Percentiles rank a stretch among this genome's conserved stretches.
phyloP scores from a whole-genome alignment of 2,329 filamentous ascomycete genomes.

The Paradendryphiella salina region DNA sequence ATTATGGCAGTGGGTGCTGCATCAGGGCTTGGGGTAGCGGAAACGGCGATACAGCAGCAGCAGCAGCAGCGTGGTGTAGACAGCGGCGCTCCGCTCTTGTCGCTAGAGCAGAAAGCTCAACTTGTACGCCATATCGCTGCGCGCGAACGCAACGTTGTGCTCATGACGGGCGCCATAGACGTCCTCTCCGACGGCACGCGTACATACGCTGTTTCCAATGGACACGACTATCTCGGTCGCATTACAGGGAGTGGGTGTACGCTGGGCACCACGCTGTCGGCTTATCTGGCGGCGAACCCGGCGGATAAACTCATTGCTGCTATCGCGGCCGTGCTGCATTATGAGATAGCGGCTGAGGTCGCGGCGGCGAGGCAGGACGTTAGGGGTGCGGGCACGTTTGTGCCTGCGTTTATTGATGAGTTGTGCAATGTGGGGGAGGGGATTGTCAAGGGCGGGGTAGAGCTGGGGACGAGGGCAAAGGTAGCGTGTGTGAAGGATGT shows the following conservation, averaged over 20 bases:
- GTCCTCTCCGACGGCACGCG: slow-evolving; percentile 73
- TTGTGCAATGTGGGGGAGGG: slow-evolving; percentile 47
- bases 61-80: slow-evolving; percentile 89
- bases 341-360: slow-evolving; percentile 75
- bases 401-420: slow-evolving; percentile 81
- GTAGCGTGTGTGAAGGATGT: slow-evolving; percentile 26
- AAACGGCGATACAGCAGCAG: slow-evolving; percentile 39
- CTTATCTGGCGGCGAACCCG: slow-evolving; percentile 62
- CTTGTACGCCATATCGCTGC: slow-evolving; percentile 69
- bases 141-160: slow-evolving; percentile 70
- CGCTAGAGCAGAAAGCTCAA: slow-evolving; percentile 59
- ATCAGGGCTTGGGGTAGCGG: slow-evolving; percentile 54
- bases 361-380: slow-evolving; percentile 64
- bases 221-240: slow-evolving; percentile 69
- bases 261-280: slow-evolving; percentile 78
- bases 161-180: slow-evolving; percentile 82
- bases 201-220: slow-evolving; percentile 73
- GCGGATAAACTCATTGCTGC: slow-evolving; percentile 63
- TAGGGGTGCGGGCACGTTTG: slow-evolving; percentile 80
- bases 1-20: slow-evolving; percentile 67
- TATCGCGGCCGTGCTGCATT: slow-evolving; percentile 73
- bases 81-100: slow-evolving; percentile 62
- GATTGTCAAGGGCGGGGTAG: slow-evolving; percentile 17
- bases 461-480: slow-evolving; percentile 18
- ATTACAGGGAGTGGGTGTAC: slow-evolving; percentile 81